These are phyloP conservation scores for Teratosphaeriaceae sp. DNA, from an alignment of 2,329 filamentous ascomycete species.

Conservation along the genomic window DNA sequence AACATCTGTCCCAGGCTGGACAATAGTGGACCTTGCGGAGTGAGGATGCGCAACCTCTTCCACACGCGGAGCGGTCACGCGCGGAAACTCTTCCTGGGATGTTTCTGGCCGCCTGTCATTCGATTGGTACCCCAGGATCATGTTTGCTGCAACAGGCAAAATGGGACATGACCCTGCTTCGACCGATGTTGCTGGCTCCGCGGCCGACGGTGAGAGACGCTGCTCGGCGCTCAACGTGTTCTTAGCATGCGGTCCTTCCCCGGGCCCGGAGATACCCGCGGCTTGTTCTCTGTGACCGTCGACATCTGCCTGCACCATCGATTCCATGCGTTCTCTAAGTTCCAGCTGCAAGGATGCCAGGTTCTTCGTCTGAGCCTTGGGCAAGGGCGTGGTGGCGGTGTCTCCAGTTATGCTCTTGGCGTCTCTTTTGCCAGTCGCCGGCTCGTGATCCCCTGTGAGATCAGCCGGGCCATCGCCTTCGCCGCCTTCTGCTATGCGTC, in stretches of 20 bases:
- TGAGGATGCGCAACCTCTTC: not conserved
- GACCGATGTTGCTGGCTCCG: conserved; percentile 1
- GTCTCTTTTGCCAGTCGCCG: not conserved
- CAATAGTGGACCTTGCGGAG: conserved; percentile 1
- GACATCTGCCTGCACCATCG: not conserved
- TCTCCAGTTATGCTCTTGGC: not conserved
- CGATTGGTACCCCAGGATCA: not conserved
- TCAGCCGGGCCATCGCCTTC: no score
- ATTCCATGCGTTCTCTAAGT: not conserved
- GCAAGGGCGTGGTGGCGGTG: not conserved
- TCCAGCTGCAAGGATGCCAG: not conserved
- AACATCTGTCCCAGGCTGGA: not conserved
- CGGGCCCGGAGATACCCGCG: not conserved
- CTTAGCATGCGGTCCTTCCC: not conserved
- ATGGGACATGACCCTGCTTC: conserved; percentile 1
- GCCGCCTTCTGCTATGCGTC: not conserved
- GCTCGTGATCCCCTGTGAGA: not conserved
- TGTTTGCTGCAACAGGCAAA: conserved; percentile 1
- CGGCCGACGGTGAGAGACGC: not conserved
- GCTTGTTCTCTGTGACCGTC: not conserved
- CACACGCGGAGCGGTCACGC: conserved; percentile 1
- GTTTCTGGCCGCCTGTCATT: conserved; percentile 2
- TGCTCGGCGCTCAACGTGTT: not conserved
- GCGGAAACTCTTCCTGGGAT: conserved; percentile 2
- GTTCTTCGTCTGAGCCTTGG: not conserved